Base-by-base conservation (phyloP, 1,139 yeast genomes). In the Scheffersomyces lignicola region DNA sequence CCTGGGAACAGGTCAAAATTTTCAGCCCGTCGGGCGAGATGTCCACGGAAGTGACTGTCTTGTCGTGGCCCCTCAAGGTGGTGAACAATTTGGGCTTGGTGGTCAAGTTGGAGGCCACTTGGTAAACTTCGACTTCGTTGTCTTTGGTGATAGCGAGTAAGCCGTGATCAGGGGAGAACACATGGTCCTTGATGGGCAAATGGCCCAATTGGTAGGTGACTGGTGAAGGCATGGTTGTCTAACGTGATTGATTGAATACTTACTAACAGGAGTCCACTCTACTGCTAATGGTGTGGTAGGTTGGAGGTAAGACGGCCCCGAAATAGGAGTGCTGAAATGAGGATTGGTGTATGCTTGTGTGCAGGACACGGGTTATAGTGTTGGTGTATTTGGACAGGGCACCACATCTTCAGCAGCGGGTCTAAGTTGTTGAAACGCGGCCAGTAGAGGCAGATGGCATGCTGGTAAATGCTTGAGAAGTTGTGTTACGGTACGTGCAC, bases 1-100 rank as follows among this genome's bases (percentile, higher is more conserved):
- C 99, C 64, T 94, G 97, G 4, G 98, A 90, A 59, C 97, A 90
- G 18, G 98, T 92, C 51, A 92, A 94, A 49, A 94, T 87, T 55
- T 84, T 80, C 29, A 62, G 43, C 29, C 97, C 97, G 49, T 87
- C 88, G 17, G 78, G 73, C 17, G 96, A 85, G 49, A 94, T 82
- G 55, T 94, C 99, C 24, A 94, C 89, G 0, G 97, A 89, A 9
- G 98, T 92, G 32, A 94, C 94, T 3, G 94, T 81, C 60, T 90
- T 90, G 62, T 92, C 98, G 60, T 94, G 99, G 44, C 88, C 95
- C 29, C 73, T 64, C 51, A 92, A 73, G 3, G 74, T 73, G 20
- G 94, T 73, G 38, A 86, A 65, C 42, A 79, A 67, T 43, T 64
- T 63, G 10, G 80, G 80, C 40, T 60, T 69, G 15, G 60, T 48